Evolutionary conservation across 129 eudicot species (phyloP), one percentile per base, ranked within the genome.

Genomic region (Helichrysum umbraculigerum): DNA sequence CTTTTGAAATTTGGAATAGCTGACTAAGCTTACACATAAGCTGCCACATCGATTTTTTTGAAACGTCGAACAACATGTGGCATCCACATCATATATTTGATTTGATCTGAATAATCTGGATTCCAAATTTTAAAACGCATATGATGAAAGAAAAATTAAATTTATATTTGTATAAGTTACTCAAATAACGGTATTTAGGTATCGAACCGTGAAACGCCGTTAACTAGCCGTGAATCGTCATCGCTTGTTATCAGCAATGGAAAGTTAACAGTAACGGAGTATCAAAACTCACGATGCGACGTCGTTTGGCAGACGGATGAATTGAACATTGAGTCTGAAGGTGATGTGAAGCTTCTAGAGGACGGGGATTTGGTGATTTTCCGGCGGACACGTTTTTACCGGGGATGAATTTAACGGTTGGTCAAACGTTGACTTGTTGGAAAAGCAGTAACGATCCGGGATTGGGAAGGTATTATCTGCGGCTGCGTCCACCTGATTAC

Each of bases 381-480:
- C 97, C 97, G 70, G 77, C 93, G 3, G 96, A 93, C 75, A 93
- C 98, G 75, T 93, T 89, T 89, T 79, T 93, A 5, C 97, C 98
- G 41, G 98, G 98, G 50, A 88, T 90, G 97, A 90, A 90, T 78
- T 72, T 93, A 79, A 86, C 96, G 11, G 77, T 83, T 1, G 81
- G 78, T 14, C 76, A 66, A 61, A 68, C 71, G 67, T 86, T 93
- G 68, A 87, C 87, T 51, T 85, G 86, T 64, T 93, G 97, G 97
- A 85, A 63, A 73, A 87, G 87, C 67, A 67, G 78, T 3, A 76
- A 70, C 61, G 88, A 93, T 85, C 98, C 97, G 35, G 72, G 89
- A n/a, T 85, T 88, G 19, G 98, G 98, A n/a, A 83, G 65, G 88
- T 92, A 87, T 75, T 86, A 89, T 8, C 86, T 92, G 75, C 84